Evolutionary conservation across 2,329 filamentous ascomycete species (phyloP), one percentile per base, ranked within the genome.

Genomic region (Cladosporium velox): DNA sequence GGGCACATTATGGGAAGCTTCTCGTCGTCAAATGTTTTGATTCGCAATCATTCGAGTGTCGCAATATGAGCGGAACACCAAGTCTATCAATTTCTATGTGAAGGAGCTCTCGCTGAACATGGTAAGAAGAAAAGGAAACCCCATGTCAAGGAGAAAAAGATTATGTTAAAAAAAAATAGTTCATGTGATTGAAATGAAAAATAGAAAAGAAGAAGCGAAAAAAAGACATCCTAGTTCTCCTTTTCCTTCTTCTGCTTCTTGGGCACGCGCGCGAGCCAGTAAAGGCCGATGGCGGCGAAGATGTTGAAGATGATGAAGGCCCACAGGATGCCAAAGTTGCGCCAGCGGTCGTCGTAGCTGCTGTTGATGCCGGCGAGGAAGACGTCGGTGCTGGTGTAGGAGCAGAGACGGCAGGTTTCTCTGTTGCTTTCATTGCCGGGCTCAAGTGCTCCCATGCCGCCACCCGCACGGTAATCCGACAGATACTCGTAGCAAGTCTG

Each of bases 191-290:
- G 34, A 14, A 35, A 35, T 35, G 34, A 3, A 32, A n/a, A 18
- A 32, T 18, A 24, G 18, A n/a, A 57, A 14, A 26, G 21, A 38
- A 26, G 4, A 57, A 35, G 18, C 11, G 34, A 44, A 32, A 47
- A 41, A 32, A 44, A 10, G 21, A 44, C 4, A 44, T 38, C 47
- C 59, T 51, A 62, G 26, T 15, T 38, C 24, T 28, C 18, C 63
- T 62, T 60, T 62, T 70, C 65, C 70, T 81, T 78, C 70, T 79
- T 81, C 18, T 80, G 80, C 10, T 74, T 73, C 77, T 82, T 84
- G 6, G 84, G 85, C 70, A 87, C 82, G n/a, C 85, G 77, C 24
- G 80, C 72, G 49, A 85, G 72, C 83, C 83, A 87, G 74, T 87
- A 87, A 24, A 87, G 72, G 49, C 79, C 77, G 10, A 85, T 73